Conservation (phyloP, 768 basidiomycete genomes). For the Tephrocybe sp. region DNA sequence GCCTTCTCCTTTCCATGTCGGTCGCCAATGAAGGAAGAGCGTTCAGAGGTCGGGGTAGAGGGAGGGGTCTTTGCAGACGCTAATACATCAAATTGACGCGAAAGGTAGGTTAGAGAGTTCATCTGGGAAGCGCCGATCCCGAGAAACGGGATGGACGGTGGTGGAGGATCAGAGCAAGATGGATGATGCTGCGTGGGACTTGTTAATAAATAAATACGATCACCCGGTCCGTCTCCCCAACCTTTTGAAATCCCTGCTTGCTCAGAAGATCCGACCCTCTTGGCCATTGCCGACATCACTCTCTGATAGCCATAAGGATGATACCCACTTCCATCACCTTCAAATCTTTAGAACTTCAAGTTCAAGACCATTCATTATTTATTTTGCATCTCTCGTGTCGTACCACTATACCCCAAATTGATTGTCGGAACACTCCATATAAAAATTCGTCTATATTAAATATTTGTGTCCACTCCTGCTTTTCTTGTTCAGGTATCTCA, state of each 20-base stretch:
- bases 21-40: constrained; percentile 25
- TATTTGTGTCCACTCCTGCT: constrained; percentile 48
- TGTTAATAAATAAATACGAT: constrained; percentile 14
- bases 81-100: constrained; percentile 78
- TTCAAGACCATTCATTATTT: neutral
- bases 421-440: constrained; percentile 3
- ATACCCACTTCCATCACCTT: too few species aligned
- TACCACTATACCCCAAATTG: neutral
- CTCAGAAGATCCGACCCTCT: constrained; percentile 9
- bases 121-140: constrained; percentile 34
- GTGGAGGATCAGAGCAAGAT: constrained; percentile 13
- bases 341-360: too few species aligned
- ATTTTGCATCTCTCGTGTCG: neutral
- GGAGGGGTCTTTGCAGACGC: constrained; percentile 59
- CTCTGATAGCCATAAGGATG: neutral
- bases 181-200: constrained; percentile 10
- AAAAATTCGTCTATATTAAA: constrained; percentile 31
- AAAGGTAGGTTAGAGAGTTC: constrained; percentile 82
- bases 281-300: neutral
- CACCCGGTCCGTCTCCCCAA: constrained; percentile 14
- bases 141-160: neutral
- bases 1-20: constrained; percentile 19
- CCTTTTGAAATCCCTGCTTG: neutral
- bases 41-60: constrained; percentile 47
- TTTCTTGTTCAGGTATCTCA: constrained; percentile 38